Evolutionary conservation across 108 stramenopile genomes (phyloP).

Genomic region (Halocafeteria seosinensis): DNA sequence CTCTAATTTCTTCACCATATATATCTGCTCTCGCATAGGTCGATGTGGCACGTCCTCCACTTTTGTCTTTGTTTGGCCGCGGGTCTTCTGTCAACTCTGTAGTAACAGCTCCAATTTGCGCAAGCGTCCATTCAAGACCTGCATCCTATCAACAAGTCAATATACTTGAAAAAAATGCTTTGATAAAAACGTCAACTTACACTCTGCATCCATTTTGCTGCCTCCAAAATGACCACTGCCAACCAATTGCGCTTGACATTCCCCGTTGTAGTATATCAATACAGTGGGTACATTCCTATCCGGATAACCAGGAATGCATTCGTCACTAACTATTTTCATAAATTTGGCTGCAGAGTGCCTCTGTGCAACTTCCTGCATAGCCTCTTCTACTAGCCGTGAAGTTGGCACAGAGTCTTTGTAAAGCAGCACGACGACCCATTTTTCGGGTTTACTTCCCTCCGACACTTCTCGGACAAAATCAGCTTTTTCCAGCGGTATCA

Average conservation of each 20-base stretch:
- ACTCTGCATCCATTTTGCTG: neutral
- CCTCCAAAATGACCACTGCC: neutral
- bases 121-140: neutral
- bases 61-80: neutral
- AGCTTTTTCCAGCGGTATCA: neutral
- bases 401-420: neutral
- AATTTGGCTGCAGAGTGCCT: neutral
- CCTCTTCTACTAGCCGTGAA: neutral
- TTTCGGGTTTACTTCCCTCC: neutral
- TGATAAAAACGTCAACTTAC: neutral
- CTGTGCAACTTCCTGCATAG: neutral
- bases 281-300: neutral
- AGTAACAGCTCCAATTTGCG: neutral
- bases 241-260: neutral
- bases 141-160: too few relatives aligned
- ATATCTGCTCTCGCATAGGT: too few relatives aligned
- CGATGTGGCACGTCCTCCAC: too few relatives aligned
- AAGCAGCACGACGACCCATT: neutral
- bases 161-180: too few relatives aligned
- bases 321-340: neutral
- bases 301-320: neutral
- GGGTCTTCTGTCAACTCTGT: conserved; percentile 1
- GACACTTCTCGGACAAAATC: neutral
- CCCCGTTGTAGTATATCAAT: neutral
- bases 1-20: too few relatives aligned